Percentiles rank a stretch among this genome's conserved stretches.
Evolutionary conservation across 2,329 filamentous ascomycete species (phyloP).

Genomic region (Aspergillus persii): DNA sequence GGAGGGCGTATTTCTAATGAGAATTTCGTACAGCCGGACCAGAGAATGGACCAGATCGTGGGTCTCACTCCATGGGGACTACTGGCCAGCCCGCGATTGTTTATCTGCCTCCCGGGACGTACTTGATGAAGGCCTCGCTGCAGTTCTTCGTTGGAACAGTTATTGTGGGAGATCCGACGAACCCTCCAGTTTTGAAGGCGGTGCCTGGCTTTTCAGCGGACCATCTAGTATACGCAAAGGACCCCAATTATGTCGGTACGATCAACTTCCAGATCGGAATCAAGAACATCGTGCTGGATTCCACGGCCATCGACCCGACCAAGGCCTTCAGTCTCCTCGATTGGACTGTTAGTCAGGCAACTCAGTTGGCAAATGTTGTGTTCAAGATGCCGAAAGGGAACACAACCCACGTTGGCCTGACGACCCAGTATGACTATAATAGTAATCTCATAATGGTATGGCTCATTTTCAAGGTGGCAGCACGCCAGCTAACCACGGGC

Average conservation of each 20-base stretch:
- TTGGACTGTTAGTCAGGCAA: conserved; percentile 41
- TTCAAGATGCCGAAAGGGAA: conserved; percentile 37
- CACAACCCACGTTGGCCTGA: conserved; percentile 35
- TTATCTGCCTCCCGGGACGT: conserved; percentile 31
- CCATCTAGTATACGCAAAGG: conserved; percentile 54
- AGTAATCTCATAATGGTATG: conserved; percentile 31
- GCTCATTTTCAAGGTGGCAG: background rate
- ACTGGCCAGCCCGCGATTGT: conserved; percentile 31
- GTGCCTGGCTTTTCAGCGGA: conserved; percentile 51
- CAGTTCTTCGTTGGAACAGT: conserved; percentile 35
- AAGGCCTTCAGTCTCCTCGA: conserved; percentile 33
- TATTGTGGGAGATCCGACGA: conserved; percentile 37
- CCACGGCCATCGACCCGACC: conserved; percentile 27
- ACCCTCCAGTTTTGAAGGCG: conserved; percentile 53
- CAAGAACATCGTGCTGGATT: conserved; percentile 41
- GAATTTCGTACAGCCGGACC: conserved; percentile 18
- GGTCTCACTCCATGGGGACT: conserved; percentile 27
- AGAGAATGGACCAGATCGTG: conserved; percentile 24
- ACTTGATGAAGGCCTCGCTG: conserved; percentile 23
- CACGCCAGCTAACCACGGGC: conserved; percentile 1
- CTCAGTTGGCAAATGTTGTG: conserved; percentile 37
- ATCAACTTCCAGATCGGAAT: conserved; percentile 39
- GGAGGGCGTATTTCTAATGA: background rate
- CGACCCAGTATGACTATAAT: conserved; percentile 29
- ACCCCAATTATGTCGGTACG: conserved; percentile 29